Evolutionary conservation across 1,284 basidiomycete genomes (phyloP), one percentile per base, ranked within the genome.

Genomic region (Sphagnurus paluster): DNA sequence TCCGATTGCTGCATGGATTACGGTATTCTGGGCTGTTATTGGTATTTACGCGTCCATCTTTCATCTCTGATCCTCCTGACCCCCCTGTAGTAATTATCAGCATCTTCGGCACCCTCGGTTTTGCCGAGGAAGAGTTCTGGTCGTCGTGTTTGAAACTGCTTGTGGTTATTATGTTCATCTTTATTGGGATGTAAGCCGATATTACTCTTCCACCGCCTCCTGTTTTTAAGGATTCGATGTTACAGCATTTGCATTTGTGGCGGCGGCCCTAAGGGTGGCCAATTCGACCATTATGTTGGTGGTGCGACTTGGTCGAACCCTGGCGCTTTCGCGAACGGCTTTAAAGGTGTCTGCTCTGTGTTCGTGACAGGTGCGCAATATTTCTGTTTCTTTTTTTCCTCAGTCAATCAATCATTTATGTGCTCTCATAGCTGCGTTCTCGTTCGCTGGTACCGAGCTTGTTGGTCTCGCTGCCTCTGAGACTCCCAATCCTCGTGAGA

Each of bases 381-480:
- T n/a, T n/a, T 26, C 20, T n/a, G n/a, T 4, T 34, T 26, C 20
- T n/a, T 37, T 8, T 3, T 13, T 19, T 9, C n/a, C 11, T 5
- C n/a, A 20, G 6, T 14, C 5, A 19, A 13, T 13, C 24, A 13
- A 19, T 46, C 2, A 46, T 49, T 20, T 33, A 2, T 16, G 14
- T 13, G 3, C 4, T 17, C 36, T 11, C 34, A n/a, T 40, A 59
- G 62, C 76, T 16, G 77, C 77, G 26, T 87, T 84, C 70, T 80
- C 80, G n/a, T 86, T 81, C 63, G 53, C 71, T 49, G 84, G 85
- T 46, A 86, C 84, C 28, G 84, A 89, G 59, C 77, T 87, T 41
- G 77, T 87, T 28, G 82, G 82, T 68, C 58, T 79, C 42, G 81
- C 83, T 26, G 83, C 81, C 1, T 78, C 70, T 44, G 79, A 81